These are phyloP conservation scores for Kodamaea nitidulidarum DNA, from an alignment of 805 yeast species.

Conservation along the genomic window DNA sequence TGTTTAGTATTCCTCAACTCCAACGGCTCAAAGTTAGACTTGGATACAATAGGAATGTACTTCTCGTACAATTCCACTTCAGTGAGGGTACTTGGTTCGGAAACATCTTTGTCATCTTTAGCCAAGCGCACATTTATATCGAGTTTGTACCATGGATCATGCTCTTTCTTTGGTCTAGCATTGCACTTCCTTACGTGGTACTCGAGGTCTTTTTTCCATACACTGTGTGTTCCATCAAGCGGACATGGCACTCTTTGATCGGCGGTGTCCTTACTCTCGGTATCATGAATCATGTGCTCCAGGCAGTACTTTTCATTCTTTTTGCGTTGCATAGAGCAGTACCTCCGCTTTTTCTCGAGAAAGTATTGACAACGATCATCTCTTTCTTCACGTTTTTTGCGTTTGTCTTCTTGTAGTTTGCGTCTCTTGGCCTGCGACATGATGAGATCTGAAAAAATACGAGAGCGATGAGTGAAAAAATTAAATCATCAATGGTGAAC, in stretches of 20 bases:
- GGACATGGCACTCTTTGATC: slow-evolving; percentile 66
- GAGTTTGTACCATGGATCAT: slow-evolving; percentile 48
- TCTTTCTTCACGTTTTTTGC: not conserved
- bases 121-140: slow-evolving; percentile 42
- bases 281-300: slow-evolving; percentile 45
- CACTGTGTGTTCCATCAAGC: slow-evolving; percentile 67
- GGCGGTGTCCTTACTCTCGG: slow-evolving; percentile 4
- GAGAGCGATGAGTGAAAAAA: slow-evolving; percentile 9
- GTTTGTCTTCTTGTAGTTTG: slow-evolving; percentile 2
- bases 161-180: slow-evolving; percentile 31
- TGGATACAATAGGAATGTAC: slow-evolving; percentile 17
- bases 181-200: slow-evolving; percentile 63
- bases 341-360: slow-evolving; percentile 47
- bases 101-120: not conserved
- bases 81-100: not conserved
- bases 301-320: slow-evolving; percentile 52
- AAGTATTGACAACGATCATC: slow-evolving; percentile 40
- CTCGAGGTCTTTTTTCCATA: slow-evolving; percentile 56
- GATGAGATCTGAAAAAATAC: slow-evolving; percentile 3
- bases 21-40: slow-evolving; percentile 16
- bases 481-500: slow-evolving; percentile 13
- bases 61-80: slow-evolving; percentile 13
- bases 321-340: slow-evolving; percentile 60
- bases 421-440: slow-evolving; percentile 10
- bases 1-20: slow-evolving; percentile 18